phyloP scores from a whole-genome alignment of 306 rosid species.

The Cucumis melo region DNA sequence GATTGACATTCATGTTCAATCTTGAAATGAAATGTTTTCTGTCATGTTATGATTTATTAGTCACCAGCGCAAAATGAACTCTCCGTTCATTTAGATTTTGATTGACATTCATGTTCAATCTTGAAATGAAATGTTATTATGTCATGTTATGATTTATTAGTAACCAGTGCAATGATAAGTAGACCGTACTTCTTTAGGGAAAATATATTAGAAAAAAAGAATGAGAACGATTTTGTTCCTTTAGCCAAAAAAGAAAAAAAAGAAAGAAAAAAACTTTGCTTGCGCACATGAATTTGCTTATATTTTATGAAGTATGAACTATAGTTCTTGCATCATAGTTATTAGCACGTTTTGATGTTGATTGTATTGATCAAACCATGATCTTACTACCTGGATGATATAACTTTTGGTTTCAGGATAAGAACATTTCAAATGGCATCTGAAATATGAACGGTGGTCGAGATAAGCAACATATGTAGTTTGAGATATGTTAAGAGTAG shows the following conservation, averaged over 20 bases:
- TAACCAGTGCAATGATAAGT: background rate
- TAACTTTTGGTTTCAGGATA: conserved; percentile 45
- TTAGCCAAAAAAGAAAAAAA: background rate
- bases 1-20: background rate
- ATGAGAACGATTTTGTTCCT: background rate
- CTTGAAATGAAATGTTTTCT: background rate
- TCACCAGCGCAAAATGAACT: background rate
- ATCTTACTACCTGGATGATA: background rate
- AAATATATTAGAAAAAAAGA: background rate
- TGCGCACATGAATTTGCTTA: background rate
- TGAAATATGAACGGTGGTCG: too few species aligned
- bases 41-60: background rate
- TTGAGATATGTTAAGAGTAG: too few species aligned
- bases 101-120: background rate
- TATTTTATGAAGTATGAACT: background rate
- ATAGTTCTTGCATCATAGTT: background rate
- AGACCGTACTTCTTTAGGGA: too few species aligned
- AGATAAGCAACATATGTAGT: too few species aligned
- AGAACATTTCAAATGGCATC: conserved; percentile 79
- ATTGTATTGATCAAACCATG: background rate
- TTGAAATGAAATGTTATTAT: background rate
- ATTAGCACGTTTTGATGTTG: background rate
- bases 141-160: background rate
- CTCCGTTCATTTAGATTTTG: background rate
- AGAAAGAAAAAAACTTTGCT: too few species aligned